phyloP scores from a whole-genome alignment of 768 basidiomycete species.

The Chalciporus piperatus region DNA sequence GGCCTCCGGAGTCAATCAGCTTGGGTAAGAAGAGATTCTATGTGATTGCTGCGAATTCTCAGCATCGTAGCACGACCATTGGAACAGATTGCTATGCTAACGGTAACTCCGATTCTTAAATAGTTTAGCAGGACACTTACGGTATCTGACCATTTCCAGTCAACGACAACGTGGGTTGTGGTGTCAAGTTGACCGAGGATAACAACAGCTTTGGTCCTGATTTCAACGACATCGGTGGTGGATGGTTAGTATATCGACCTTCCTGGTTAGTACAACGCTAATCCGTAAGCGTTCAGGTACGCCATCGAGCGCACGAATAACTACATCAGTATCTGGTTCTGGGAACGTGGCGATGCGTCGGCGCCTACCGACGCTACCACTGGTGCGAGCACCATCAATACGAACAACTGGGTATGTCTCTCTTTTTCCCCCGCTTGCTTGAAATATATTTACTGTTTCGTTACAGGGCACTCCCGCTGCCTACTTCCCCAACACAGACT shows the following conservation, averaged over 20 bases:
- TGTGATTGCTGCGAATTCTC: background rate
- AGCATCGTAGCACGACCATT: slow-evolving; percentile 14
- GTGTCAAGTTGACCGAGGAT: slow-evolving; percentile 26
- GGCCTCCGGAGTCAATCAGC: slow-evolving; percentile 15
- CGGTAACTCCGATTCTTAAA: slow-evolving; percentile 10
- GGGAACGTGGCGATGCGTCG: slow-evolving; percentile 32
- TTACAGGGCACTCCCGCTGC: slow-evolving; percentile 34
- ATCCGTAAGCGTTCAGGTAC: slow-evolving; percentile 24
- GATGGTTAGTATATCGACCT: slow-evolving; percentile 28
- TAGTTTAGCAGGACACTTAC: background rate
- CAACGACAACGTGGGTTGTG: slow-evolving; percentile 38
- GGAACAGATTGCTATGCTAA: slow-evolving; percentile 23
- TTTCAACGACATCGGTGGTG: slow-evolving; percentile 36
- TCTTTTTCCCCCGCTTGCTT: background rate
- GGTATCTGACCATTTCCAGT: slow-evolving; percentile 9
- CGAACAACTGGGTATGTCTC: slow-evolving; percentile 23
- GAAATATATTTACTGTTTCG: background rate
- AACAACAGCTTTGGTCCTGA: slow-evolving; percentile 25
- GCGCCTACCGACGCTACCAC: slow-evolving; percentile 34
- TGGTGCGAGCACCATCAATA: slow-evolving; percentile 16
- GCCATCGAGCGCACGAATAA: slow-evolving; percentile 35
- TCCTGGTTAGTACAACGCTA: background rate
- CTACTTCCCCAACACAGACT: slow-evolving; percentile 38
- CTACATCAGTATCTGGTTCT: slow-evolving; percentile 42
- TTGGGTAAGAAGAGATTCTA: slow-evolving; percentile 19